Conservation (phyloP, 768 basidiomycete genomes). For the Suillus cothurnatus region DNA sequence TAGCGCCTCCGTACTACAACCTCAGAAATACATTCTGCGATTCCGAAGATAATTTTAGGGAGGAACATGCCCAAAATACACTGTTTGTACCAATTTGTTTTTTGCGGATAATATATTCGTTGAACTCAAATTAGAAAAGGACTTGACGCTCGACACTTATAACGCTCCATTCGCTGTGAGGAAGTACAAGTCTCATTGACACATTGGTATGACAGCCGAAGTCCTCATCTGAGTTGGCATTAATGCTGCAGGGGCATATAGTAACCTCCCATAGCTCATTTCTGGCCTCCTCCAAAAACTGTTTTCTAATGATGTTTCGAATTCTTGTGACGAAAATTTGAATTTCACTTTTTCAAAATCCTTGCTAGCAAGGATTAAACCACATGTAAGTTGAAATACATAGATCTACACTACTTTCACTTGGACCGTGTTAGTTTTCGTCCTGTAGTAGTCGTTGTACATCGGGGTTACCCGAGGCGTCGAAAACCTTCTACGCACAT, state of each 20-base stretch:
- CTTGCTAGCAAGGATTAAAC: conserved; percentile 3
- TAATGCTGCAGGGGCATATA: background rate
- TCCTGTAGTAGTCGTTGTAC: background rate
- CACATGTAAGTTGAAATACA: background rate
- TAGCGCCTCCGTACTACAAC: too few relatives aligned
- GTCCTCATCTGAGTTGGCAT: too few relatives aligned
- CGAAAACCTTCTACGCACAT: conserved; percentile 7
- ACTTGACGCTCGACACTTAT: conserved; percentile 14
- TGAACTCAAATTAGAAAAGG: conserved; percentile 10
- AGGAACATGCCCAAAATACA: too few relatives aligned
- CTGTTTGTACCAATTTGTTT: too few relatives aligned
- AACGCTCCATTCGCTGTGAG: conserved; percentile 16
- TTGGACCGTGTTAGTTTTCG: background rate
- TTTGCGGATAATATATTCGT: background rate
- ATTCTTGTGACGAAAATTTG: background rate
- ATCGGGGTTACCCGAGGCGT: conserved; percentile 2
- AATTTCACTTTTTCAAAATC: background rate
- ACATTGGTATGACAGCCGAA: background rate
- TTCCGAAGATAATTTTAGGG: too few relatives aligned
- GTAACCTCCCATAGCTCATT: background rate
- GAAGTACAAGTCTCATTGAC: conserved; percentile 20
- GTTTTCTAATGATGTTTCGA: conserved; percentile 6
- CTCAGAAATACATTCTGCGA: too few relatives aligned
- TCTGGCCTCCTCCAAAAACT: background rate
- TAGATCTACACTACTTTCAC: conserved; percentile 3